phyloP scores from a whole-genome alignment of 768 basidiomycete genomes.

The Rhodotorula paludigena region DNA sequence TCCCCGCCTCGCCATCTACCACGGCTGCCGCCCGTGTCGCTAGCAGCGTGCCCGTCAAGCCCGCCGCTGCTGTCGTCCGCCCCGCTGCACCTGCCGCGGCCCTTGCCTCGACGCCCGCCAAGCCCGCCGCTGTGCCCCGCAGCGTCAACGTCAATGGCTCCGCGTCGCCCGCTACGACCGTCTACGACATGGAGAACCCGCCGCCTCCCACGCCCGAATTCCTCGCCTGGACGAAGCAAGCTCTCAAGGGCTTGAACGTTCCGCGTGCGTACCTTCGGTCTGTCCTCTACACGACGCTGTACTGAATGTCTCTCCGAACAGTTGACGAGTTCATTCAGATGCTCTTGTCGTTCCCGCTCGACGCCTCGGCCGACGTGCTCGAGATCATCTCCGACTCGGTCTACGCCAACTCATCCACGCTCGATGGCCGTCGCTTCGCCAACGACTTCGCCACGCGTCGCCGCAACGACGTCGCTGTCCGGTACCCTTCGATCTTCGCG shows the following conservation, averaged over 20 bases:
- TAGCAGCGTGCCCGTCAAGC: constrained; percentile 27
- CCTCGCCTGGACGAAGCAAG: constrained; percentile 80
- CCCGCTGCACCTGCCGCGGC: constrained; percentile 40
- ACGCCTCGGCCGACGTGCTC: constrained; percentile 67
- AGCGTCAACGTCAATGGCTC: constrained; percentile 39
- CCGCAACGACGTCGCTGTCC: constrained; percentile 65
- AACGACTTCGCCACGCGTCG: constrained; percentile 82
- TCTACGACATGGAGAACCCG: constrained; percentile 61
- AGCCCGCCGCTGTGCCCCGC: constrained; percentile 44
- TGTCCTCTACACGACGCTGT: neutral
- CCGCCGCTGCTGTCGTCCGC: neutral
- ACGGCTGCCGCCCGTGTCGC: neutral
- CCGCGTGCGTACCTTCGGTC: constrained; percentile 56
- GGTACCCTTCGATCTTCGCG: constrained; percentile 34
- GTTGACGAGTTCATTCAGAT: constrained; percentile 96
- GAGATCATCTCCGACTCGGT: constrained; percentile 95
- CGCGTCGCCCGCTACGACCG: constrained; percentile 34
- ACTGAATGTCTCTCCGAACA: constrained; percentile 45
- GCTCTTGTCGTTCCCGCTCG: constrained; percentile 88
- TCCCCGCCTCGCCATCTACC: constrained; percentile 15
- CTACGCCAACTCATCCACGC: constrained; percentile 86
- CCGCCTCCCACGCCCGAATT: constrained; percentile 79
- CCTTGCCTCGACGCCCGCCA: neutral
- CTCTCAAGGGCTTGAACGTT: constrained; percentile 64
- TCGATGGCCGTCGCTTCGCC: constrained; percentile 92